Percentiles rank a stretch among this genome's conserved stretches.
Conservation (phyloP, 805 yeast species). For the Yamadazyma sp. region DNA sequence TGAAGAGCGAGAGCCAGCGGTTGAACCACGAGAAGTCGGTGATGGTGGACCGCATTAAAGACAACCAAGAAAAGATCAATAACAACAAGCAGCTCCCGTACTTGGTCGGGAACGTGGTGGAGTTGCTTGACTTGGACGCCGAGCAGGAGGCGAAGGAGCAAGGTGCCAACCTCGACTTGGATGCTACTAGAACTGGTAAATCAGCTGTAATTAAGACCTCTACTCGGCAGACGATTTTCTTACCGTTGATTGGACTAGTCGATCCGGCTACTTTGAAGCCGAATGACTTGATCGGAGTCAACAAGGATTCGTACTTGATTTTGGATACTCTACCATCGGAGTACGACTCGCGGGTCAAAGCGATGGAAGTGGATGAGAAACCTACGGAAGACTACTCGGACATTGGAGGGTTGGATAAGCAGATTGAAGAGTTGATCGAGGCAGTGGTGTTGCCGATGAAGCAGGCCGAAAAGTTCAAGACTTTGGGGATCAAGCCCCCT, state of each 20-base stretch:
- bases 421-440: constrained; percentile 96
- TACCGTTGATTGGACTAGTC: constrained; percentile 94
- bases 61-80: constrained; percentile 92
- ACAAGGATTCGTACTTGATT: constrained; percentile 91
- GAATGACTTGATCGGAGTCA: constrained; percentile 97
- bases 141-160: constrained; percentile 82
- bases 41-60: constrained; percentile 91
- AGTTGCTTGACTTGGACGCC: constrained; percentile 82
- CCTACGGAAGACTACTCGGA: constrained; percentile 97
- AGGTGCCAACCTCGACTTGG: constrained; percentile 93
- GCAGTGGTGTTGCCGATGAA: constrained; percentile 98
- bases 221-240: constrained; percentile 93
- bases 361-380: constrained; percentile 99
- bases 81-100: constrained; percentile 95
- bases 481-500: constrained; percentile 79
- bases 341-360: constrained; percentile 96
- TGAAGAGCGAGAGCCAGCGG: constrained; percentile 88
- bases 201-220: constrained; percentile 98
- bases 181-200: constrained; percentile 87
- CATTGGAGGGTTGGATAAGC: constrained; percentile 97
- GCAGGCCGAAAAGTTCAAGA: constrained; percentile 93
- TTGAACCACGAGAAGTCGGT: constrained; percentile 88
- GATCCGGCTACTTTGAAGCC: constrained; percentile 91
- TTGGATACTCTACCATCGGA: constrained; percentile 95
- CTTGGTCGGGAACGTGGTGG: constrained; percentile 94